Base-by-base conservation (phyloP, 805 yeast species). In the Candida silvicultrix region DNA sequence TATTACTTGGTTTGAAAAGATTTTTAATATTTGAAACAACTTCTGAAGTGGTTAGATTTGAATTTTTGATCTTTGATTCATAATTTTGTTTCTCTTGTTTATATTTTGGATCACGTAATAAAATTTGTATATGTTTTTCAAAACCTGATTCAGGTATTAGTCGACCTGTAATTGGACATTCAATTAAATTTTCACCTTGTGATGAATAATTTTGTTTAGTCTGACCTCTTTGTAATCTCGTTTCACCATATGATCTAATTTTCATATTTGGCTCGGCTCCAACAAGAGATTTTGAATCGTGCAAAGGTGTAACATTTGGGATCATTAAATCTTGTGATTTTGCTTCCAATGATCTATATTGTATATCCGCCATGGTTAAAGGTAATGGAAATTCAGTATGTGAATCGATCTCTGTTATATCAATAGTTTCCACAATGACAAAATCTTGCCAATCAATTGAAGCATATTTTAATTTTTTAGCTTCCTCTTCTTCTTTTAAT, bases 371-470 rank as follows among this genome's bases (percentile, higher is more conserved):
- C 40, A 83, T 66, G 4, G 72, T 67, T 43, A 84, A 59, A 0
- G 95, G 87, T 10, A 59, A 54, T 0, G 77, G 71, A 35, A 61
- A 65, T 43, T 80, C 83, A 5, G 78, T 72, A 11, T 74, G 77
- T 48, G 73, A 70, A 60, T 83, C 89, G 7, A 77, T 63, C 2
- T 78, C 80, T 15, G 78, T 77, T 52, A 89, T 83, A 42, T 74
- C 80, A 14, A 89, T 70, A 2, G 83, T 79, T 42, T 81, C 88
- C 8, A 87, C 83, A 16, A 87, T 70, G 2, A 74, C 70, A 58
- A 90, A 92, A 50, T 85, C 87, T 46, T 82, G 81, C 99, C 99
- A 92, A 64, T 90, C 89, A 20, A 89, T 81, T 10, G 85, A 76
- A 0, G 90, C 88, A 64, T 74, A 87, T 38, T 76, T 81, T 5